These are phyloP conservation scores for Trichocomaceae sp. DNA, from an alignment of 2,329 filamentous ascomycete genomes.

Conservation along the genomic window DNA sequence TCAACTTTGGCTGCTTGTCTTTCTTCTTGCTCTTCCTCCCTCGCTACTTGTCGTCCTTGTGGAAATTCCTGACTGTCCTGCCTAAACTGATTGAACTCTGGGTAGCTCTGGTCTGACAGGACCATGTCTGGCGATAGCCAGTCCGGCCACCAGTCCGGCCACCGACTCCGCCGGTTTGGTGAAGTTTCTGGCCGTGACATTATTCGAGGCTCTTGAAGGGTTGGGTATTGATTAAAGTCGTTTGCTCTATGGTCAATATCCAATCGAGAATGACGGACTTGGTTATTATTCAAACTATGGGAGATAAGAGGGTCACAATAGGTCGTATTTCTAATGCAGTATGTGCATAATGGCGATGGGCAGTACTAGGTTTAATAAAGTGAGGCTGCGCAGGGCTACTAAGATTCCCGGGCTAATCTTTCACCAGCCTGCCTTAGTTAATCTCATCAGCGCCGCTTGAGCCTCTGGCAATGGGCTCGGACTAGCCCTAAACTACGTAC, in stretches of 20 bases:
- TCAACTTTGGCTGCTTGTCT: neutral
- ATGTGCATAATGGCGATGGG: too few species aligned
- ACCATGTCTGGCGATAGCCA: neutral
- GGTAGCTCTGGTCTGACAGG: neutral
- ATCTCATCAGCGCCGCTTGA: neutral
- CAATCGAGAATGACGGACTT: neutral
- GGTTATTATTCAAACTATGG: neutral
- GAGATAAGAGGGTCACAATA: too few species aligned
- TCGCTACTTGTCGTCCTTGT: neutral
- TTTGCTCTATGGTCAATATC: neutral
- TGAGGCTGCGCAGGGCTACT: neutral
- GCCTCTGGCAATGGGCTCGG: neutral
- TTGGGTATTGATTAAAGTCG: neutral
- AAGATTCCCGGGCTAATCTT: neutral
- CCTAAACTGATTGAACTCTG: neutral
- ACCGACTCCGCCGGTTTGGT: neutral
- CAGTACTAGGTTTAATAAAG: neutral
- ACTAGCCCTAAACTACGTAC: too few species aligned
- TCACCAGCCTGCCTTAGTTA: neutral
- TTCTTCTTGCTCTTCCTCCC: neutral
- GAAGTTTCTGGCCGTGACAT: neutral
- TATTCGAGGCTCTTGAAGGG: neutral
- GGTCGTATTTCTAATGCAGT: too few species aligned
- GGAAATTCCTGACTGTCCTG: neutral
- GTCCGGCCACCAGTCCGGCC: neutral